Percentiles rank a stretch among this genome's conserved stretches.
Evolutionary conservation across 805 yeast genomes (phyloP).

Genomic region (Kodamaea restingae): DNA sequence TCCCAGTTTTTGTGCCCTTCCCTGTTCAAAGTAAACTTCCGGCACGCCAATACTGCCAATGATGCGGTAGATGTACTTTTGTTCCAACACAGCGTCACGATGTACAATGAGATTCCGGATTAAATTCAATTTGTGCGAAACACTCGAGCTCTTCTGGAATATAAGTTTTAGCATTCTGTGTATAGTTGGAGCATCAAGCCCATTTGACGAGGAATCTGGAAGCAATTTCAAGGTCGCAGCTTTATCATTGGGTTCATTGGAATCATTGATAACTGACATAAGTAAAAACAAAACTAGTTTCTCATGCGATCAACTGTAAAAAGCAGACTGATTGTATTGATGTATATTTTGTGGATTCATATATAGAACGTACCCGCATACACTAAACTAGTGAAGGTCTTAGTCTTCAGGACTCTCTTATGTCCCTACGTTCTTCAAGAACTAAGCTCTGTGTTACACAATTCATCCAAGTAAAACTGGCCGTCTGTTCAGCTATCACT

Average conservation of each 20-base stretch:
- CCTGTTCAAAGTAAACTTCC: slow-evolving; percentile 8
- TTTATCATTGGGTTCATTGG: background rate
- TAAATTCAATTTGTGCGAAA: slow-evolving; percentile 4
- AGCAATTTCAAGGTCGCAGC: background rate
- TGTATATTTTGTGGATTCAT: too few species aligned
- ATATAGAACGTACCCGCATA: too few species aligned
- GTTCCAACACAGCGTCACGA: background rate
- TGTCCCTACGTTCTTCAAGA: too few species aligned
- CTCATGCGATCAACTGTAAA: too few species aligned
- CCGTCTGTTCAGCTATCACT: too few species aligned
- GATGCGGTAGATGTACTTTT: slow-evolving; percentile 7
- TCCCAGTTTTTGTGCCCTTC: slow-evolving; percentile 7
- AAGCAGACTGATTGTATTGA: too few species aligned
- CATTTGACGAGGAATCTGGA: background rate
- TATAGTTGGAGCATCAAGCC: background rate
- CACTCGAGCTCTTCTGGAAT: background rate
- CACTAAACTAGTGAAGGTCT: too few species aligned
- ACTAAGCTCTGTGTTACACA: too few species aligned
- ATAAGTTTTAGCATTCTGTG: background rate
- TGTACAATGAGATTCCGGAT: slow-evolving; percentile 7
- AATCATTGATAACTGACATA: background rate
- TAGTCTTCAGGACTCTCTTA: too few species aligned
- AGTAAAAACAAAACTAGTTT: background rate
- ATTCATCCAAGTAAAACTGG: too few species aligned
- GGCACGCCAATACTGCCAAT: slow-evolving; percentile 13